Base-by-base conservation (phyloP, 2,329 filamentous ascomycete genomes). In the Sclerotinia minor region DNA sequence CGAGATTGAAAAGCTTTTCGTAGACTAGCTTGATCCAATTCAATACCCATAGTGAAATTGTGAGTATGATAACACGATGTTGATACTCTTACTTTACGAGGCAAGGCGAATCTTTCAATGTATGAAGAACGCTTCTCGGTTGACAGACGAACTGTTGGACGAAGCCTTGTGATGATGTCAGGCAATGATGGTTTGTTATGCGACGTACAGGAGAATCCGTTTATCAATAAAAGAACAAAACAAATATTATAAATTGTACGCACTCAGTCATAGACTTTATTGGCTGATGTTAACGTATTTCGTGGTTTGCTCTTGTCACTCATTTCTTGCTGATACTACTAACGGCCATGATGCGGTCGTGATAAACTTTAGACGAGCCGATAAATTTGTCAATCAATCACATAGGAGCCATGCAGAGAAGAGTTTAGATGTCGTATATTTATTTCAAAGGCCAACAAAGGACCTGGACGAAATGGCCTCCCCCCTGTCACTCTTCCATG, bases 1-100 rank as follows among this genome's bases (percentile, higher is more conserved):
- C 76, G 74, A 32, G 72, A 70, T 64, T 75, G 59, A 68, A 77
- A 78, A 15, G 76, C 76, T 49, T 71, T 69, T n/a, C 72, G 68
- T 21, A 78, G 69, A 68, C 69, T 74, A 54, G 73, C 67, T 53
- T 73, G 69, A 71, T 78, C 75, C 38, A 78, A 69, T 59, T 45
- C 52, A 13, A 68, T 69, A 29, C 67, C 70, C 75, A 76, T 76
- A 44, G 68, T 72, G 67, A 35, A 61, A 64, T 26, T 24, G 8
- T 50, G 7, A 19, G 41, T 57, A 45, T 41, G 45, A 13, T 13
- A 32, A 38, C 52, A 65, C 19, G 26, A 50, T 68, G 67, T 54
- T 65, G 53, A 29, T 44, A 49, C n/a, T 55, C 32, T n/a, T 41
- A 41, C 38, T 58, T 61, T 44, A 49, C n/a, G 29, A 55, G n/a